phyloP scores from a whole-genome alignment of 2,329 filamentous ascomycete genomes.

The Phoma sp. region DNA sequence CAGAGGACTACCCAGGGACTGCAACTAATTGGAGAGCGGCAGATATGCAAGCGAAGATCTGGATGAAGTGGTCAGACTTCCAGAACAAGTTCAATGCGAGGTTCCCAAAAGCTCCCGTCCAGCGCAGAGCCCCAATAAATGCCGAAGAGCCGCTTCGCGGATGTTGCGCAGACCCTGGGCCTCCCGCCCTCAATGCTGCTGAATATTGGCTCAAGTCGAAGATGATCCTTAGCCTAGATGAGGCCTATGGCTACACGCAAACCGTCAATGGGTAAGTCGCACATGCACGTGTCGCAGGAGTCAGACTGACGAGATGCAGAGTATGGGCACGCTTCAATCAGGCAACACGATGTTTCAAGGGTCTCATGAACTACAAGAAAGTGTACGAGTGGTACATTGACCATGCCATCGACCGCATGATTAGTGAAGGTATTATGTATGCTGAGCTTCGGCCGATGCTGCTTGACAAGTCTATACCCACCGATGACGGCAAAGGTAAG shows the following conservation, averaged over 20 bases:
- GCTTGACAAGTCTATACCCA: constrained; percentile 68
- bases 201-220: constrained; percentile 67
- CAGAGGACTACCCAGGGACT: constrained; percentile 52
- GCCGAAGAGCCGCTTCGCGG: constrained; percentile 5
- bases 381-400: constrained; percentile 68
- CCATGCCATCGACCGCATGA: constrained; percentile 66
- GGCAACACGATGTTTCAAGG: constrained; percentile 75
- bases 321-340: constrained; percentile 70
- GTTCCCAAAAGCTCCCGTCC: constrained; percentile 2
- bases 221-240: constrained; percentile 66
- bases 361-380: constrained; percentile 70
- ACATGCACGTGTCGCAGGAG: background rate
- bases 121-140: constrained; percentile 6
- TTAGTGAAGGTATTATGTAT: constrained; percentile 71
- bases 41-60: constrained; percentile 20
- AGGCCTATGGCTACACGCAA: constrained; percentile 61
- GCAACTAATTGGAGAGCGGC: constrained; percentile 30
- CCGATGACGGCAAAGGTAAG: constrained; percentile 59
- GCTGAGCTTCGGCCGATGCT: constrained; percentile 75
- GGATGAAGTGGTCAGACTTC: constrained; percentile 58
- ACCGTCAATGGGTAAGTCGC: constrained; percentile 61
- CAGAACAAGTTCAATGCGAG: constrained; percentile 43
- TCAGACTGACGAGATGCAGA: constrained; percentile 34
- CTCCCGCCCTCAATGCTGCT: constrained; percentile 24
- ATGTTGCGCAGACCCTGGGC: constrained; percentile 25